Conservation (phyloP, 116 monocot species). For the Posidonia oceanica region DNA sequence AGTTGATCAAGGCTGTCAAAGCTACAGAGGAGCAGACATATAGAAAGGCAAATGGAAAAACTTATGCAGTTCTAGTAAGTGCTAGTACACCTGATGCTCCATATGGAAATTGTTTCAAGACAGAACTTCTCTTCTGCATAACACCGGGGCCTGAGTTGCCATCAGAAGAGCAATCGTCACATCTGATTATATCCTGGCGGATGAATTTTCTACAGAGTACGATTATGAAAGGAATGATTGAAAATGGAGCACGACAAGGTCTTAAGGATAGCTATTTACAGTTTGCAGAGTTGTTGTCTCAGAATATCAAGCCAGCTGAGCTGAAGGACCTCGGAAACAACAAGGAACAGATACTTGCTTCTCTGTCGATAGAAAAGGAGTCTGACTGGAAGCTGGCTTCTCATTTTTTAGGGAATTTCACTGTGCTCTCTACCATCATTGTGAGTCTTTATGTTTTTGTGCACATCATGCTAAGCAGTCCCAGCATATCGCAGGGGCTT, state of each 20-base stretch:
- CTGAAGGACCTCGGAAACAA: conserved; percentile 35
- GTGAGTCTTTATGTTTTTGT: conserved; percentile 41
- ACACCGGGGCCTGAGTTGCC: conserved; percentile 58
- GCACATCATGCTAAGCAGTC: conserved; percentile 52
- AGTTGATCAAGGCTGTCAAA: conserved; percentile 78
- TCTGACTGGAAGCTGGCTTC: conserved; percentile 64
- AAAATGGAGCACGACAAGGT: conserved; percentile 89
- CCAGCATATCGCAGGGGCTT: conserved; percentile 60
- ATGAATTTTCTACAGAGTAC: conserved; percentile 84
- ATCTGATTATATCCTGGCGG: conserved; percentile 69
- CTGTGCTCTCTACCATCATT: conserved; percentile 42
- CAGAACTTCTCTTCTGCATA: conserved; percentile 68
- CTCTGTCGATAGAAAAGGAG: conserved; percentile 54
- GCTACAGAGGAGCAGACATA: conserved; percentile 84
- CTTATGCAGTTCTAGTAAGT: conserved; percentile 54
- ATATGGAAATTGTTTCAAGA: conserved; percentile 64
- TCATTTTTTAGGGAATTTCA: conserved; percentile 73
- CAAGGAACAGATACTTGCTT: conserved; percentile 76
- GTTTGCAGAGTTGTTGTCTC: conserved; percentile 47
- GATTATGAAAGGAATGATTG: conserved; percentile 96
- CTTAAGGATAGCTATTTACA: conserved; percentile 61
- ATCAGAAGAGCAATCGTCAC: conserved; percentile 51
- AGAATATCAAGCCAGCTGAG: conserved; percentile 57
- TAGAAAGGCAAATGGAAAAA: conserved; percentile 81
- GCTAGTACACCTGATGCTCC: conserved; percentile 96